These are phyloP conservation scores for Colletotrichum melonis DNA, from an alignment of 2,329 filamentous ascomycete genomes.

Conservation along the genomic window DNA sequence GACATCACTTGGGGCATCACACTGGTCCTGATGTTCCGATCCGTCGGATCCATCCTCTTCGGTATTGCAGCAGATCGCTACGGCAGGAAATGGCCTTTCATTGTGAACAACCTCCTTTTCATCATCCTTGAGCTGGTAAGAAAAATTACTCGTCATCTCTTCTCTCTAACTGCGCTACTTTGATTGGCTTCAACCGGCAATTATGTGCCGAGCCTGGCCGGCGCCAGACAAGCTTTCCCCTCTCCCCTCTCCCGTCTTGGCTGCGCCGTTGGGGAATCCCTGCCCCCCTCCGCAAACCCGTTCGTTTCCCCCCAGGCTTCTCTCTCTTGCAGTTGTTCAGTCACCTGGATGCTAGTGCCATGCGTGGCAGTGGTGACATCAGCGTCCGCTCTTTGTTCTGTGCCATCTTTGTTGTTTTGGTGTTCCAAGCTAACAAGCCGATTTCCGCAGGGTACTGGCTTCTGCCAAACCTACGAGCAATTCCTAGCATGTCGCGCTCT, in stretches of 20 bases:
- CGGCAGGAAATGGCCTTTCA: conserved; percentile 77
- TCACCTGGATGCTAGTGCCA: not conserved
- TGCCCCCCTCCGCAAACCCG: conserved; percentile 16
- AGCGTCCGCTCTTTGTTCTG: conserved; percentile 13
- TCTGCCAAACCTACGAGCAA: conserved; percentile 73
- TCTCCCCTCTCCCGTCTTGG: conserved; percentile 28
- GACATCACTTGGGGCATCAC: conserved; percentile 75
- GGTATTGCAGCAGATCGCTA: conserved; percentile 67
- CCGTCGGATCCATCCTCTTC: conserved; percentile 64
- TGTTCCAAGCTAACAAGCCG: not conserved
- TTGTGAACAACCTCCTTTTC: conserved; percentile 79
- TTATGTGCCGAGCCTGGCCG: conserved; percentile 14
- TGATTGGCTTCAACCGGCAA: conserved; percentile 10
- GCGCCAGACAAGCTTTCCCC: conserved; percentile 32
- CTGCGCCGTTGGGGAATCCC: conserved; percentile 25
- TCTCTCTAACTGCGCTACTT: not conserved
- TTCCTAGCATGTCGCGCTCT: conserved; percentile 81
- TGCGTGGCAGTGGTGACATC: conserved; percentile 11
- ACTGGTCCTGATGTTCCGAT: conserved; percentile 70
- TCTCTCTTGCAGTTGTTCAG: not conserved
- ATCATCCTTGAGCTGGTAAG: conserved; percentile 77
- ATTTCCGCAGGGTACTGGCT: conserved; percentile 68
- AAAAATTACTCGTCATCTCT: conserved; percentile 23
- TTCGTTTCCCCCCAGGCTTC: not conserved
- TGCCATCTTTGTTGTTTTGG: not conserved